Conservation (phyloP, 805 yeast genomes). For the Kodamaea sagamina region DNA sequence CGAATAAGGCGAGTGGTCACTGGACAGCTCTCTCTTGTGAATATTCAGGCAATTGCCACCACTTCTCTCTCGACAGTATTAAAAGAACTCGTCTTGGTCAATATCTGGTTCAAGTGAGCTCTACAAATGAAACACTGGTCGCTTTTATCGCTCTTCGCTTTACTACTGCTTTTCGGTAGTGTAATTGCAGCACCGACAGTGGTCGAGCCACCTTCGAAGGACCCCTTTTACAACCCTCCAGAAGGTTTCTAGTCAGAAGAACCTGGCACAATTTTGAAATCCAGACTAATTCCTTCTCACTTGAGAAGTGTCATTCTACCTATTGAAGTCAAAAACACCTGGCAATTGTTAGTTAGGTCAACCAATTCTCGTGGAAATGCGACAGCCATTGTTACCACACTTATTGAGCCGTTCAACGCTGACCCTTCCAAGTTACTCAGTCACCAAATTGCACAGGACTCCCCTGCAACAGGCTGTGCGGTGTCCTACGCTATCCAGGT, state of each 20-base stretch:
- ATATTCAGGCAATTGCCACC: too few species aligned
- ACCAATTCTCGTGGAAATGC: conserved; percentile 29
- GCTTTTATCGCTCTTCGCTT: conserved; percentile 2
- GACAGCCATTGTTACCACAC: conserved; percentile 26
- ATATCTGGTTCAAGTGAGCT: too few species aligned
- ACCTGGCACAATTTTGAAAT: conserved; percentile 18
- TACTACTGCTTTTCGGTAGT: not conserved
- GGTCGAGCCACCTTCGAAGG: conserved; percentile 13
- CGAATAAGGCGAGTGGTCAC: too few species aligned
- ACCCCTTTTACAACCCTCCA: conserved; percentile 20
- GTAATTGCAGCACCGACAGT: conserved; percentile 6
- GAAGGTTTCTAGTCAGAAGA: conserved; percentile 17
- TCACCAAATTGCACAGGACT: conserved; percentile 33
- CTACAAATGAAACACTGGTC: not conserved
- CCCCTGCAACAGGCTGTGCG: conserved; percentile 28
- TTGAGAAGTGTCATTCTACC: conserved; percentile 16
- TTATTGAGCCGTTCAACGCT: conserved; percentile 33
- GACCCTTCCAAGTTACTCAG: conserved; percentile 28
- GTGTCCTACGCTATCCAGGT: conserved; percentile 26
- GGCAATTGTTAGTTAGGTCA: conserved; percentile 18
- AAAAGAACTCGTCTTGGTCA: too few species aligned
- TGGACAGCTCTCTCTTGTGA: too few species aligned
- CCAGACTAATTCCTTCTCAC: conserved; percentile 15
- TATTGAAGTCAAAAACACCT: conserved; percentile 16
- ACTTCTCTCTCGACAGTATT: too few species aligned